These are phyloP conservation scores for Scheffersomyces insectosa DNA, from an alignment of 1,139 yeast genomes.

Conservation along the genomic window DNA sequence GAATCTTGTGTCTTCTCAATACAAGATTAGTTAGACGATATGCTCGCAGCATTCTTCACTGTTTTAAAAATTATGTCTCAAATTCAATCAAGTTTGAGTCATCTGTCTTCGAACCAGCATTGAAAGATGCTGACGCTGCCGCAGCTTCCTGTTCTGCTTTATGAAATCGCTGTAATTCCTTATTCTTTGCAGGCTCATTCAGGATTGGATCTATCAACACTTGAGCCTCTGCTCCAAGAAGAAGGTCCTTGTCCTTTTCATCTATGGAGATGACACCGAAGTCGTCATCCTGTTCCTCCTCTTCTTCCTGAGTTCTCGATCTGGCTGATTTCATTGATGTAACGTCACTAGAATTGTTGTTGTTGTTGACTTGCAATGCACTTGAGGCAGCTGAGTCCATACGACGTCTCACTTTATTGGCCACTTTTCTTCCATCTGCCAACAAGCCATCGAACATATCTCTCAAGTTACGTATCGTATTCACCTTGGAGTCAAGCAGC, in stretches of 20 bases:
- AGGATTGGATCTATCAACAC: conserved; percentile 25
- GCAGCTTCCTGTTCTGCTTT: neutral
- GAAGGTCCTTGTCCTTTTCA: conserved; percentile 47
- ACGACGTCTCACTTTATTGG: conserved; percentile 81
- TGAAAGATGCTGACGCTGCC: neutral
- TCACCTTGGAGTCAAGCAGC: conserved; percentile 46
- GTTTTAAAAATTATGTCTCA: conserved; percentile 10
- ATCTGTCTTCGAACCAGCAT: neutral
- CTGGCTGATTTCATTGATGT: conserved; percentile 29
- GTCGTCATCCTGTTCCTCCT: conserved; percentile 51
- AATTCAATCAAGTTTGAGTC: conserved; percentile 19
- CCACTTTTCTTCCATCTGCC: conserved; percentile 91
- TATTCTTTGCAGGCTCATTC: neutral
- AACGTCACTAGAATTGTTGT: conserved; percentile 18
- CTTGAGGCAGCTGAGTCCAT: conserved; percentile 67
- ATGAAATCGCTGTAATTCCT: conserved; percentile 54
- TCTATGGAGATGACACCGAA: conserved; percentile 48
- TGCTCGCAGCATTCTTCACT: no score
- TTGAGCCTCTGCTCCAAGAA: conserved; percentile 50
- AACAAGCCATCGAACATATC: conserved; percentile 89
- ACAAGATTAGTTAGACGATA: no score
- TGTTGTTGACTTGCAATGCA: conserved; percentile 13
- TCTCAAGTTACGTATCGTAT: conserved; percentile 64
- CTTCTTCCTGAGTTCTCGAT: conserved; percentile 27
- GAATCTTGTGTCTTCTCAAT: no score